phyloP scores from a whole-genome alignment of 2,329 filamentous ascomycete genomes.

The Amesomyces nigricolor region DNA sequence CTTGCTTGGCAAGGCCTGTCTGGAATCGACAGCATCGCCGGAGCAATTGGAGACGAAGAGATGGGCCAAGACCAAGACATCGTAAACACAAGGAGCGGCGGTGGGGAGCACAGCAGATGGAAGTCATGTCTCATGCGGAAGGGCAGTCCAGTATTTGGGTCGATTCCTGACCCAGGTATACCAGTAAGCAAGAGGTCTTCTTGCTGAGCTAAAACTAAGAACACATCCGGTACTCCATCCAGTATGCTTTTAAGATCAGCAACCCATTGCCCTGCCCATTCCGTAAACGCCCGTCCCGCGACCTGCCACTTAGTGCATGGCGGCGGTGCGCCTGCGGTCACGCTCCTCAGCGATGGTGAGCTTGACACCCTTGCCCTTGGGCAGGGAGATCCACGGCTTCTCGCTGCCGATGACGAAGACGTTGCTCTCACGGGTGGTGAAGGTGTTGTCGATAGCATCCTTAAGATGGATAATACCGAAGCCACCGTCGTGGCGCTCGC shows the following conservation, averaged over 20 bases:
- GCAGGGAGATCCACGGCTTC: slow-evolving; percentile 98
- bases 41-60: too few relatives aligned
- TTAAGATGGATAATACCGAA: slow-evolving; percentile 99
- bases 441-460: slow-evolving; percentile 99
- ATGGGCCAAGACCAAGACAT: not conserved
- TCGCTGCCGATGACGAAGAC: slow-evolving; percentile 98
- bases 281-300: slow-evolving; percentile 39
- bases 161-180: slow-evolving; percentile 24
- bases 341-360: slow-evolving; percentile 98
- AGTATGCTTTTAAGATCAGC: slow-evolving; percentile 28
- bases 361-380: slow-evolving; percentile 99
- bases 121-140: slow-evolving; percentile 20
- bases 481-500: slow-evolving; percentile 99
- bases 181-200: slow-evolving; percentile 21
- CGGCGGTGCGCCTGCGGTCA: slow-evolving; percentile 79
- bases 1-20: too few relatives aligned
- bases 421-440: slow-evolving; percentile 98
- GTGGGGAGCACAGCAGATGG: not conserved
- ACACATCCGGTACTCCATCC: slow-evolving; percentile 29
- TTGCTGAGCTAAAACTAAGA: slow-evolving; percentile 26
- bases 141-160: slow-evolving; percentile 24
- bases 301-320: slow-evolving; percentile 37
- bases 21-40: too few relatives aligned
- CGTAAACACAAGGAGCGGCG: not conserved
- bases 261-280: slow-evolving; percentile 23